Evolutionary conservation across 2,329 filamentous ascomycete species (phyloP).

Genomic region (Epicoccum nigrum): DNA sequence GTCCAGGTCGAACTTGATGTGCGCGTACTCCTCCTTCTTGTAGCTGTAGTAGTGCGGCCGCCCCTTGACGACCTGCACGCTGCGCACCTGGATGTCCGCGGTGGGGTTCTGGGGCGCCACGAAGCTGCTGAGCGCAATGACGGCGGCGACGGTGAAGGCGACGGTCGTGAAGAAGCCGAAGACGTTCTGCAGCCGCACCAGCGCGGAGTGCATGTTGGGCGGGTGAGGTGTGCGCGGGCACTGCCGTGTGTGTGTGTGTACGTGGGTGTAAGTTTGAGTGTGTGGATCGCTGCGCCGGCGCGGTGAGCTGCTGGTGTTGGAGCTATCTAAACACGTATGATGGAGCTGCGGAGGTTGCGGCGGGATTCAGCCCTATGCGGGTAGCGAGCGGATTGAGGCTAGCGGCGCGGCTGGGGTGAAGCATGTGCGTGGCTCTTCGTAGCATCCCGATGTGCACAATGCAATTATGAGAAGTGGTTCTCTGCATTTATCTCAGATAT

Average conservation of each 20-base stretch:
- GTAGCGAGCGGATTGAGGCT: background rate
- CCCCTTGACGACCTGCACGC: constrained; percentile 87
- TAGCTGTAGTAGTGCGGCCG: constrained; percentile 93
- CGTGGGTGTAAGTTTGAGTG: no score
- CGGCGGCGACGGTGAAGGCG: constrained; percentile 76
- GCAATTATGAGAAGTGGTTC: no score
- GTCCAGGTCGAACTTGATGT: constrained; percentile 91
- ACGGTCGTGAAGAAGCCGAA: constrained; percentile 99
- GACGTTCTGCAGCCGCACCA: constrained; percentile 86
- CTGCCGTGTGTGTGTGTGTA: background rate
- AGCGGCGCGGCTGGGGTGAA: background rate
- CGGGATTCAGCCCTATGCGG: background rate
- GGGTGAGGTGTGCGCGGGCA: background rate
- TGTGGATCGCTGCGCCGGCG: background rate
- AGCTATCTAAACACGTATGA: background rate
- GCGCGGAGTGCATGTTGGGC: constrained; percentile 77
- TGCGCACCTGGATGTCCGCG: constrained; percentile 69
- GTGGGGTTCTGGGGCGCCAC: constrained; percentile 71
- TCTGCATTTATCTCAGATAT: no score
- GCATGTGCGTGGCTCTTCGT: no score
- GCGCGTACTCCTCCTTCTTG: constrained; percentile 94
- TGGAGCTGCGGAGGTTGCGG: background rate
- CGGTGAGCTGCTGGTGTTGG: background rate
- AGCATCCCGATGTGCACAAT: no score
- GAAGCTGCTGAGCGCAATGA: constrained; percentile 83